Evolutionary conservation across 352 stramenopile genomes (phyloP).

Genomic region (Pythium brassicae): DNA sequence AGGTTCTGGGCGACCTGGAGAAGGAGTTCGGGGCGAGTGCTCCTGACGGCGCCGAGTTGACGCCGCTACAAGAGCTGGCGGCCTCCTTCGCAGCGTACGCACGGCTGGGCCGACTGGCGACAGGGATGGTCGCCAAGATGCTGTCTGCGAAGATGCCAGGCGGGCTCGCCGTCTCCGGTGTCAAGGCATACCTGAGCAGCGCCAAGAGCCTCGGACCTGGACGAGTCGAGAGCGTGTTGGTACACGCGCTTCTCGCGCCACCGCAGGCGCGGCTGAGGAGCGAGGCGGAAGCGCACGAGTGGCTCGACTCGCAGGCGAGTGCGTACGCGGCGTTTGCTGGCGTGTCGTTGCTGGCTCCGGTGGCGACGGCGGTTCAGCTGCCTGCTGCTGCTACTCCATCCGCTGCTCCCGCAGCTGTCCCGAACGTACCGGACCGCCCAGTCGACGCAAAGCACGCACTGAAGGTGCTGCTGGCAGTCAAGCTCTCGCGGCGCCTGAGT

Average conservation of each 20-base stretch:
- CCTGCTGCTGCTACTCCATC: neutral
- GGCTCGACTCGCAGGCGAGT: slow-evolving; percentile 69
- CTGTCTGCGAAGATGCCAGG: slow-evolving; percentile 81
- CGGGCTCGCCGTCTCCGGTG: slow-evolving; percentile 77
- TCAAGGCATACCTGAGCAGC: slow-evolving; percentile 60
- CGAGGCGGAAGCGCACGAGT: slow-evolving; percentile 68
- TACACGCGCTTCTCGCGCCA: slow-evolving; percentile 55
- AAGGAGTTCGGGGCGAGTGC: slow-evolving; percentile 78
- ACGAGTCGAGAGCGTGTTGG: slow-evolving; percentile 72
- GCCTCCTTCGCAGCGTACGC: slow-evolving; percentile 70
- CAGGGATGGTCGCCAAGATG: slow-evolving; percentile 63
- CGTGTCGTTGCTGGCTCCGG: slow-evolving; percentile 43
- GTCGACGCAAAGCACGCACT: slow-evolving; percentile 77
- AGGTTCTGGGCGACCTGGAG: slow-evolving; percentile 84
- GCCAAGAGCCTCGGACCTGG: slow-evolving; percentile 64
- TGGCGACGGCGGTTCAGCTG: neutral
- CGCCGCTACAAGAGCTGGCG: slow-evolving; percentile 69
- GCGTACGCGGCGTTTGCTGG: slow-evolving; percentile 74
- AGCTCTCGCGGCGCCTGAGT: slow-evolving; percentile 67
- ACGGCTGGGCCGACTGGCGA: slow-evolving; percentile 62
- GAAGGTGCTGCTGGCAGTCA: slow-evolving; percentile 68
- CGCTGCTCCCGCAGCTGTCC: slow-evolving; percentile 21
- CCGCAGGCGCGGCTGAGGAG: slow-evolving; percentile 67
- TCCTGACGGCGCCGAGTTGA: slow-evolving; percentile 65
- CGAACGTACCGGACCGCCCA: slow-evolving; percentile 51